These are phyloP conservation scores for Santalum album DNA, from an alignment of 164 flowering plant species.

Conservation along the genomic window DNA sequence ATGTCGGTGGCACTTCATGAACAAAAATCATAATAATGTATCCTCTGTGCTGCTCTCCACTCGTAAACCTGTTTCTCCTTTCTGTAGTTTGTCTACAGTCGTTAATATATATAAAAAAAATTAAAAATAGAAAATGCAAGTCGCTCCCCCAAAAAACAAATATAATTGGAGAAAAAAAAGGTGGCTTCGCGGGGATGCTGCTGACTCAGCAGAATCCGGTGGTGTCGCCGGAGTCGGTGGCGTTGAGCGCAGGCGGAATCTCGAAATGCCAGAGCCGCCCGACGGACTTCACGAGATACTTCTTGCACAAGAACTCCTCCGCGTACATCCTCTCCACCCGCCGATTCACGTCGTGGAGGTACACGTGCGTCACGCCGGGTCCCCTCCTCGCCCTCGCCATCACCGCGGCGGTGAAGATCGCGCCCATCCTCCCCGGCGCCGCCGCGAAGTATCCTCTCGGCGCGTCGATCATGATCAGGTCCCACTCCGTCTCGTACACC, in stretches of 20 bases:
- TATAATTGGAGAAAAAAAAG: no score
- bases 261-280: not conserved
- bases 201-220: no score
- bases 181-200: no score
- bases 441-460: not conserved
- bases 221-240: not conserved
- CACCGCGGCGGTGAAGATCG: not conserved
- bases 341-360: not conserved
- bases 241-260: not conserved
- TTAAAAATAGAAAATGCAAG: no score
- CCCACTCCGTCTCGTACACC: conserved; percentile 3
- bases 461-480: conserved; percentile 3
- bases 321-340: not conserved
- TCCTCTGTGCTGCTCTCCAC: no score
- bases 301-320: not conserved
- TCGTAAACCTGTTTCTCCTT: no score
- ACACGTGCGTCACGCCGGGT: not conserved
- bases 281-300: not conserved
- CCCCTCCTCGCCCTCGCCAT: conserved; percentile 2
- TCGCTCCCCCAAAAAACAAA: no score
- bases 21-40: no score
- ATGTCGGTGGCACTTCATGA: no score
- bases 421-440: conserved; percentile 4
- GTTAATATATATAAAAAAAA: no score
- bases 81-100: no score